Conservation (phyloP, 148 eudicot genomes). For the Gaultheria prostrata region DNA sequence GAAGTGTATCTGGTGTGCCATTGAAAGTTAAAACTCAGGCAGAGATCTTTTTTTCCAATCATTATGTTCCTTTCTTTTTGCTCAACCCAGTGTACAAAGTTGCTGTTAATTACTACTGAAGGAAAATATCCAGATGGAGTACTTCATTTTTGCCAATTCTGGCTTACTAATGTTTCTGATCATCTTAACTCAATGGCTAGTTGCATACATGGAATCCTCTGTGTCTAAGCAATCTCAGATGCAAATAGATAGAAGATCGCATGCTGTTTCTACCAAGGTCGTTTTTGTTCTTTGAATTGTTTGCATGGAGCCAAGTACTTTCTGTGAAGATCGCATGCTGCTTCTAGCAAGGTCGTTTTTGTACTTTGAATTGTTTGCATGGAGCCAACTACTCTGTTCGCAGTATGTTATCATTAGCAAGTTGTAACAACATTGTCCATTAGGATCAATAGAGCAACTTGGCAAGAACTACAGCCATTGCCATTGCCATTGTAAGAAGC, state of each 20-base stretch:
- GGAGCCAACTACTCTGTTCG: no score
- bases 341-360: no score
- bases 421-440: neutral
- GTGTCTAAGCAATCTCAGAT: conserved; percentile 39
- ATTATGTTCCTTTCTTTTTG: neutral
- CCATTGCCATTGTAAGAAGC: neutral
- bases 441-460: conserved; percentile 5
- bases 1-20: no score
- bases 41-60: neutral
- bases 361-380: no score
- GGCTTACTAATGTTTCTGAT: conserved; percentile 5
- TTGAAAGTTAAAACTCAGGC: neutral
- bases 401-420: neutral
- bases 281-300: conserved; percentile 16
- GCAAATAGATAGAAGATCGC: conserved; percentile 35
- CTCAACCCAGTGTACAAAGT: neutral
- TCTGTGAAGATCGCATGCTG: no score
- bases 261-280: conserved; percentile 28
- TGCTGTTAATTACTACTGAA: neutral
- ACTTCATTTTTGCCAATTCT: neutral
- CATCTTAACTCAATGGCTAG: conserved; percentile 16
- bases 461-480: neutral
- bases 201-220: conserved; percentile 52
- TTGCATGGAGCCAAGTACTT: neutral
- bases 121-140: neutral